Evolutionary conservation across 208 protist species (phyloP), one percentile per base, ranked within the genome.

Genomic region (Acanthamoeba triangularis): DNA sequence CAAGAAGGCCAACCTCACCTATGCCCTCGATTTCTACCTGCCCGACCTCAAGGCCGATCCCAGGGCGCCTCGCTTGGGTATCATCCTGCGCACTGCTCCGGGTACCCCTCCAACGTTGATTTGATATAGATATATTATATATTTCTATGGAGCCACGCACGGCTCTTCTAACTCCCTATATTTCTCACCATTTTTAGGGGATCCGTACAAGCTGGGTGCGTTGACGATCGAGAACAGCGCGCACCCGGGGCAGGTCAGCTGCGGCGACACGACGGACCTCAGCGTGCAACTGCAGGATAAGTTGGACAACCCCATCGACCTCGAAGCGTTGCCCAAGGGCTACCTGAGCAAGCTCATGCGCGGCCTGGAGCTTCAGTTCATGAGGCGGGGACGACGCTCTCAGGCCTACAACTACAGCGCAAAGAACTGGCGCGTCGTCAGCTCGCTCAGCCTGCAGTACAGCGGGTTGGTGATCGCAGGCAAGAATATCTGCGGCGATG

Each of bases 401-500:
- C 47, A 13, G 18, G 47, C 49, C 41, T 87, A 87, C 78, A 41
- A 87, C 78, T 63, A 87, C 47, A 3, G 61, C 4, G 47, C 78
- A 1, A 52, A 18, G 11, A 54, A 87, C 1, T 87, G 78, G 78
- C 8, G 8, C 23, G 23, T 87, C 4, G 25, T 23, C 41, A 47
- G n/a, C 3, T 4, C 7, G 16, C 37, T 33, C 11, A 23, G 18
- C 7, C 47, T 87, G 47, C 8, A 37, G 28, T 87, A 61, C 49
- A 25, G 20, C 5, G 78, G 78, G 30, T n/a, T 87, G 78, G 47
- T 41, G n/a, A 23, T 87, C 23, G 78, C 49, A 3, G 78, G 78
- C 78, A 28, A 52, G 8, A 28, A 87, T 20, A 87, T 87, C 49
- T 87, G 78, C 47, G 78, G 78, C 41, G 78, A 87, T n/a, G 16